Evolutionary conservation across 1,139 yeast species (phyloP).

Genomic region (Hyphopichia buzzinii): DNA sequence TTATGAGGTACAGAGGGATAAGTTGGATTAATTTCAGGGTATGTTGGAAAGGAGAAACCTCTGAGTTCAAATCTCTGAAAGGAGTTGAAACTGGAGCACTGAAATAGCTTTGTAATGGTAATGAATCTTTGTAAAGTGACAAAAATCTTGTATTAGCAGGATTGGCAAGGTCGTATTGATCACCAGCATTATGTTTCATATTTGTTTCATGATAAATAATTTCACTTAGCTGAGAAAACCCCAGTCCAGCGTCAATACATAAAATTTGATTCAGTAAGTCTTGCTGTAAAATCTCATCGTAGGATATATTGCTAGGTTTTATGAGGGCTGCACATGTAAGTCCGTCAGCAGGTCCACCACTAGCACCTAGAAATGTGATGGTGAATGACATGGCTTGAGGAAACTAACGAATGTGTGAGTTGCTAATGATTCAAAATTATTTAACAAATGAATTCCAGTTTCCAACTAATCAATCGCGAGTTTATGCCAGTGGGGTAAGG

Average conservation of each 20-base stretch:
- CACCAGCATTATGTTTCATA: neutral
- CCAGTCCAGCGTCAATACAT: slow-evolving; percentile 80
- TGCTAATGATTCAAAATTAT: too few species aligned
- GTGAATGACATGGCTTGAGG: slow-evolving; percentile 35
- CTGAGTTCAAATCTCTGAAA: slow-evolving; percentile 18
- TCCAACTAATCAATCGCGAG: too few species aligned
- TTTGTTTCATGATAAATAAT: slow-evolving; percentile 36
- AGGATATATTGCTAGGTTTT: slow-evolving; percentile 50
- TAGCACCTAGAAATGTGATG: slow-evolving; percentile 64
- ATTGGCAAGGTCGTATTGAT: slow-evolving; percentile 5
- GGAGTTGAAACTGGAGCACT: slow-evolving; percentile 26
- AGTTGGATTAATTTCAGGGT: slow-evolving; percentile 32
- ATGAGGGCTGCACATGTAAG: slow-evolving; percentile 64
- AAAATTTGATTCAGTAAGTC: slow-evolving; percentile 38
- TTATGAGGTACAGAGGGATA: slow-evolving; percentile 52
- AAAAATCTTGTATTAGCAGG: slow-evolving; percentile 14
- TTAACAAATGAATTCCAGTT: too few species aligned
- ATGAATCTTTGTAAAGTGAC: slow-evolving; percentile 26
- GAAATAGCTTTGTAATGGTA: slow-evolving; percentile 16
- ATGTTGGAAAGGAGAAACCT: slow-evolving; percentile 15
- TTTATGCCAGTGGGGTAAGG: too few species aligned
- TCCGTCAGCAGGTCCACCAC: slow-evolving; percentile 78
- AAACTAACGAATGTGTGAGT: too few species aligned
- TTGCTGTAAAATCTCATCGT: slow-evolving; percentile 28
- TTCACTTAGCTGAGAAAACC: slow-evolving; percentile 56